Base-by-base conservation (phyloP, 2,329 filamentous ascomycete species). In the Cytospora chrysosperma region DNA sequence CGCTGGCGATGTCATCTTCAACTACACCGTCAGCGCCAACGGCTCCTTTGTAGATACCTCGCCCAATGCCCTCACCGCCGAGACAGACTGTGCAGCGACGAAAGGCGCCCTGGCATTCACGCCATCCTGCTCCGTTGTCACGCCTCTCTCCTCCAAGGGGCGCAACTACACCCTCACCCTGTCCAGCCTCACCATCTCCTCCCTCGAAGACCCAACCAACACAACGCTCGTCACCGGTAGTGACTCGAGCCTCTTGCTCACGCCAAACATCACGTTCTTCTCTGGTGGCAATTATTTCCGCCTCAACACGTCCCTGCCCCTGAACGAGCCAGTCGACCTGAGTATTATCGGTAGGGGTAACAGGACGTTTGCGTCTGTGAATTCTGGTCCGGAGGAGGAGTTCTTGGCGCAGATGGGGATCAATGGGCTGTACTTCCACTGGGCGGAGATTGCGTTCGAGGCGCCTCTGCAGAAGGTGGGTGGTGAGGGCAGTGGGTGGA, bases 151-250 rank as follows among this genome's bases (percentile, higher is more conserved):
- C 0, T 82, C 80, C 37, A 87, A 87, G 69, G 85, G 85, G 2
- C 76, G 82, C 63, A 76, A 85, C 68, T 87, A 87, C 70, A 84
- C 80, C 0, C 75, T 87, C 1, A 76, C 78, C 0, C 75, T 86
- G 17, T 72, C 75, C 0, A 49, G 27, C 3, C 67, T 82, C 7
- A 72, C 68, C 19, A 47, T 77, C 10, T 67, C 71, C n/a, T 69
- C 73, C 1, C 72, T 77, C 0, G 68, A 67, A 0, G 70, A 72
- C 15, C 61, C 68, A 2, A 72, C 69, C 2, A 77, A 78, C 34
- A 77, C 76, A 0, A 77, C 73, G 2, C 70, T 82, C 21, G 72
- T 82, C n/a, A 69, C 73, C 1, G 80, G 78, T 21, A 68, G 65
- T 2, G 81, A 79, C 69, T 83, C 78, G 5, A 71, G 71, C 4